Evolutionary conservation across 495 filamentous ascomycete species (phyloP).

Genomic region (Podospora fimiseda): DNA sequence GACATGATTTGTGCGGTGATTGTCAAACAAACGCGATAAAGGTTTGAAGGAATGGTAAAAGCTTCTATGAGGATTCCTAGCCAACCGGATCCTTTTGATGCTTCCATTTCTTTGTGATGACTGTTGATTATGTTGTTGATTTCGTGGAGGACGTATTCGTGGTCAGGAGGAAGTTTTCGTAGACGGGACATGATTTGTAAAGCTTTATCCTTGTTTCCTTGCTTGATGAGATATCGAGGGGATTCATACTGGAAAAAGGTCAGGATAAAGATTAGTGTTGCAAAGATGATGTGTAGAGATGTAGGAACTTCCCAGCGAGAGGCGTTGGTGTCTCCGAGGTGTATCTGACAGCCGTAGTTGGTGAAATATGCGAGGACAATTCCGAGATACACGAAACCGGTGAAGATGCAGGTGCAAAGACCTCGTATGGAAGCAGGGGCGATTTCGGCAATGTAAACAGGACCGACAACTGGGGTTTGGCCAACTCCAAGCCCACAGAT

Average conservation of each 20-base stretch:
- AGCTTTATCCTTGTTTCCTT: constrained; percentile 41
- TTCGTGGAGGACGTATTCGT: constrained; percentile 46
- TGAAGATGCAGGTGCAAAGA: constrained; percentile 65
- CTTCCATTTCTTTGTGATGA: constrained; percentile 49
- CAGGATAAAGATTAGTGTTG: constrained; percentile 57
- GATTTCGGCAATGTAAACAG: constrained; percentile 55
- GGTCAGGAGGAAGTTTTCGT: constrained; percentile 41
- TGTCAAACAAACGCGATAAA: constrained; percentile 57
- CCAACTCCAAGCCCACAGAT: constrained; percentile 62
- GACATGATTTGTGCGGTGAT: constrained; percentile 55
- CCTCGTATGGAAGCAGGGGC: constrained; percentile 58
- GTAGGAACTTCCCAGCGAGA: constrained; percentile 61
- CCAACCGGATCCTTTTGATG: constrained; percentile 49
- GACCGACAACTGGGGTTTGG: constrained; percentile 60
- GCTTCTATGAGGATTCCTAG: constrained; percentile 54
- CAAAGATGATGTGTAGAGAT: constrained; percentile 66
- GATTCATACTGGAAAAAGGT: constrained; percentile 60
- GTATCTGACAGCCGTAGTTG: constrained; percentile 52
- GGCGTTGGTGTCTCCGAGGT: constrained; percentile 50
- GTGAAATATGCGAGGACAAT: constrained; percentile 56
- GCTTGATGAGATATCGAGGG: constrained; percentile 52
- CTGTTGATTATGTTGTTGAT: constrained; percentile 44
- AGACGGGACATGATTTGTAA: constrained; percentile 41
- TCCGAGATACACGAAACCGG: constrained; percentile 55
- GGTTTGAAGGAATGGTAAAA: constrained; percentile 52